These are phyloP conservation scores for Venturia asperata DNA, from an alignment of 2,329 filamentous ascomycete species.

Conservation along the genomic window DNA sequence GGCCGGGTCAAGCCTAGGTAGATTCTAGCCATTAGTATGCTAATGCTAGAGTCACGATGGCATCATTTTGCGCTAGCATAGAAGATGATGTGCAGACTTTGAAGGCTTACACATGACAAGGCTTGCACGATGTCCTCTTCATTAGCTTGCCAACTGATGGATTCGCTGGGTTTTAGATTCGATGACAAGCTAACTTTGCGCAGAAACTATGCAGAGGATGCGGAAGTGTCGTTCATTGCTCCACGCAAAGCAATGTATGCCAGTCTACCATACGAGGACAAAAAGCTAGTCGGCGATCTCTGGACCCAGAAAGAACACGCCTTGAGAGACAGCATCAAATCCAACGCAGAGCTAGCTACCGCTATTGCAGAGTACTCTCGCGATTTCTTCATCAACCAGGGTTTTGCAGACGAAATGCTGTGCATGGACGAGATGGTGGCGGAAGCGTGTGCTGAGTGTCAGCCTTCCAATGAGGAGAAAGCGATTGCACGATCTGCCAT, in stretches of 20 bases:
- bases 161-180: neutral
- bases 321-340: neutral
- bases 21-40: too few relatives aligned
- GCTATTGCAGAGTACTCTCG: slow-evolving; percentile 3
- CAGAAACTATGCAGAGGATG: neutral
- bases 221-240: neutral
- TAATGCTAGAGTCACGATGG: too few relatives aligned
- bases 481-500: slow-evolving; percentile 16
- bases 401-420: neutral
- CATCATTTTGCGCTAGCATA: neutral
- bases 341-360: neutral
- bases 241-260: slow-evolving; percentile 13
- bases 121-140: neutral
- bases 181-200: neutral
- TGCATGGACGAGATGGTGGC: neutral
- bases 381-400: slow-evolving; percentile 1
- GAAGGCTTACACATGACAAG: neutral
- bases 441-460: neutral
- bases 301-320: slow-evolving; percentile 2
- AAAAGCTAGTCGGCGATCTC: neutral
- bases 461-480: slow-evolving; percentile 7
- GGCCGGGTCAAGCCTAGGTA: too few relatives aligned
- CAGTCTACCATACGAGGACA: neutral
- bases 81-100: neutral
- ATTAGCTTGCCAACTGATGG: too few relatives aligned